These are phyloP conservation scores for Linnemannia elongata DNA, from an alignment of 192 early-diverging fungal species.

Conservation along the genomic window DNA sequence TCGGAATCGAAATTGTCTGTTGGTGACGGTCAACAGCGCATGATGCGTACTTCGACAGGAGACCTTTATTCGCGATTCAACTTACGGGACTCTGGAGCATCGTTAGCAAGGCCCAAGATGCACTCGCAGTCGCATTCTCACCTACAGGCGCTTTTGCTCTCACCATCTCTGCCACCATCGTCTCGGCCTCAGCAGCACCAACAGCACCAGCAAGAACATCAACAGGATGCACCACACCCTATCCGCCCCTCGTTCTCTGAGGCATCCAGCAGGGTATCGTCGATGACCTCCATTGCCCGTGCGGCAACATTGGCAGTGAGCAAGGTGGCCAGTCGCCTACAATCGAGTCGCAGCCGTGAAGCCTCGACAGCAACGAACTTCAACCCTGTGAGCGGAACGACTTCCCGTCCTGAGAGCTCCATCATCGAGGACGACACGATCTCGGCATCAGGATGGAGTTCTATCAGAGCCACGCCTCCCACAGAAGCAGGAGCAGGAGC, in stretches of 20 bases:
- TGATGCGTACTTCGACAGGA: slow-evolving; percentile 12
- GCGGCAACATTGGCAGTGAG: slow-evolving; percentile 38
- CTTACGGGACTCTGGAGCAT: background rate
- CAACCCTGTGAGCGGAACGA: slow-evolving; percentile 13
- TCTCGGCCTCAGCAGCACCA: background rate
- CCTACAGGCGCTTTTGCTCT: slow-evolving; percentile 26
- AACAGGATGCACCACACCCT: background rate
- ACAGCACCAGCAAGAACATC: slow-evolving; percentile 4
- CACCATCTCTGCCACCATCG: slow-evolving; percentile 22
- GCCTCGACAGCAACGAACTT: background rate
- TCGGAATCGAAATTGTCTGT: background rate
- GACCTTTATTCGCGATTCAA: slow-evolving; percentile 10
- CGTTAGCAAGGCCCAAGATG: background rate
- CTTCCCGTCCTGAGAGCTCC: slow-evolving; percentile 22
- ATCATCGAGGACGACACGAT: slow-evolving; percentile 24
- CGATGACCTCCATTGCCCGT: slow-evolving; percentile 51
- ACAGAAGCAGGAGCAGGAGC: background rate
- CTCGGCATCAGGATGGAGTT: background rate
- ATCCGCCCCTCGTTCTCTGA: slow-evolving; percentile 36
- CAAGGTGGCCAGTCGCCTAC: slow-evolving; percentile 41
- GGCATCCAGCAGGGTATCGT: slow-evolving; percentile 34
- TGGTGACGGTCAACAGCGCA: background rate
- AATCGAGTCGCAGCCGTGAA: slow-evolving; percentile 32
- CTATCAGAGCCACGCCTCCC: slow-evolving; percentile 1
- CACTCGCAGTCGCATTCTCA: slow-evolving; percentile 42